Conservation (phyloP, 495 filamentous ascomycete genomes). For the Neurospora sp. region DNA sequence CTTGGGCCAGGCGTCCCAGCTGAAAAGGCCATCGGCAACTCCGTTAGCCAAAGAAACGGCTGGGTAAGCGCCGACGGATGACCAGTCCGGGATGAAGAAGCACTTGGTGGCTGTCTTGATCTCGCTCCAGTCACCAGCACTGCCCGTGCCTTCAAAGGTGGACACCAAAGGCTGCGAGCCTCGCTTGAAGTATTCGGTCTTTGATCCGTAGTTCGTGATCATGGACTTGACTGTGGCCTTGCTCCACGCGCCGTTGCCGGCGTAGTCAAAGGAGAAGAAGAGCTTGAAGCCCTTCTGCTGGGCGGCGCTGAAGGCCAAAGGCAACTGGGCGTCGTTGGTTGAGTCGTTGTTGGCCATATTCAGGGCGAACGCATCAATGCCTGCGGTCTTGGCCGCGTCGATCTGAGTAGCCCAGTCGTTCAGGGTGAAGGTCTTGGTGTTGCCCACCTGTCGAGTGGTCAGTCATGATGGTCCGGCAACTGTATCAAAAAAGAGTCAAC, state of each 20-base stretch:
- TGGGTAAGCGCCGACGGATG: conserved; percentile 11
- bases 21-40: conserved; percentile 26
- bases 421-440: conserved; percentile 16
- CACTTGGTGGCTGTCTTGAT: conserved; percentile 20
- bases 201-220: conserved; percentile 16
- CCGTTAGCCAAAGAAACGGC: conserved; percentile 1
- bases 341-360: conserved; percentile 25
- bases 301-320: conserved; percentile 25
- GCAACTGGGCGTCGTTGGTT: conserved; percentile 7
- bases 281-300: conserved; percentile 23
- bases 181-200: conserved; percentile 19
- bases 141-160: conserved; percentile 19
- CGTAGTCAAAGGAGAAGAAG: conserved; percentile 33
- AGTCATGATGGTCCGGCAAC: not conserved
- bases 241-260: conserved; percentile 14
- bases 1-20: conserved; percentile 27
- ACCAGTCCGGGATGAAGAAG: conserved; percentile 25
- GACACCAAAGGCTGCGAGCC: conserved; percentile 20
- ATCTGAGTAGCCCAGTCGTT: conserved; percentile 26
- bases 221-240: conserved; percentile 17
- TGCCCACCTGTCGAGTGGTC: conserved; percentile 16
- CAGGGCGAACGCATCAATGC: conserved; percentile 29
- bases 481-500: not conserved
- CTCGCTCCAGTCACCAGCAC: conserved; percentile 14
- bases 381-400: conserved; percentile 18